Base-by-base conservation (phyloP, 805 yeast species). In the Pichia cephalocereana region DNA sequence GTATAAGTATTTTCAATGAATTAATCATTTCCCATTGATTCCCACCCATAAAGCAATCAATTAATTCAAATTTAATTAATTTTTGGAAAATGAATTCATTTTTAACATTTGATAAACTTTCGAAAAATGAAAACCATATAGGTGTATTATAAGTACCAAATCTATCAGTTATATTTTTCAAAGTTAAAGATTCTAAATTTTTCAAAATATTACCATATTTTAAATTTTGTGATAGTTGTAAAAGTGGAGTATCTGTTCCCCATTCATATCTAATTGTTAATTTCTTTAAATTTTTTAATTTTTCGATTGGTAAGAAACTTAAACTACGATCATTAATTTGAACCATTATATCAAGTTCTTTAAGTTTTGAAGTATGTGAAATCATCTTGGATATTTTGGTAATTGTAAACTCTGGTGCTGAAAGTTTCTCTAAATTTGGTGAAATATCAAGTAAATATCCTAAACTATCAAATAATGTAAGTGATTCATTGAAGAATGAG, bases 1-100 rank as follows among this genome's bases (percentile, higher is more conserved):
- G 54, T 9, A 69, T 55, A 42, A 79, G 54, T 15, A 64, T 61
- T 34, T 64, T 63, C 61, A 79, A 63, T 19, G 59, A 57, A 40
- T 69, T 67, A 44, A 53, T 40, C 6, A 53, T 43, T 4, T 30
- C 31, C 1, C n/a, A 26, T 43, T 62, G 65, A 8, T 49, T 39
- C 34, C 53, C 43, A 11, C 46, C 59, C 41, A 61, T 52, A 44
- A 60, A 60, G 38, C 66, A 63, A 28, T 52, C 55, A 6, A 48
- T 51, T 28, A 63, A 40, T 18, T 50, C 52, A 11, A 63, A 43
- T 7, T 42, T 43, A 18, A 42, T 56, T 37, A 63, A 44, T 2
- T 43, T 52, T 6, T 47, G 43, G 18, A 55, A 54, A 5, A 48
- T 18, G 37, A 26, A 34, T 3, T 23, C n/a, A 15, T 23, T 14